A percentile compares a stretch with the other conserved stretches of the same genome.
phyloP scores from a whole-genome alignment of 2,329 filamentous ascomycete species.

The Aspergillus jensenii region DNA sequence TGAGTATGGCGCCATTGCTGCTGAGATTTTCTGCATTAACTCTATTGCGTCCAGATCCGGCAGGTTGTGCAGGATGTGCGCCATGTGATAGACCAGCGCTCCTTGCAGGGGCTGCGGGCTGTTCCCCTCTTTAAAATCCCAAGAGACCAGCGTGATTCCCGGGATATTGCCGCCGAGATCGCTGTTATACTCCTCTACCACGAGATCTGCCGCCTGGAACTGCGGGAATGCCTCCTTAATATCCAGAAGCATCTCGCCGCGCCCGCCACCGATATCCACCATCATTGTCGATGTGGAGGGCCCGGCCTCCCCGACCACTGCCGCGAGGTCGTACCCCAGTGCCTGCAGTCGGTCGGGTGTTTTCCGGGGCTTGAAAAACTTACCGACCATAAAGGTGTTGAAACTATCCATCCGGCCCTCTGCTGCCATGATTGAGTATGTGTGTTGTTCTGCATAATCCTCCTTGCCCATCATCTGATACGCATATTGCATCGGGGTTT shows the following conservation, averaged over 20 bases:
- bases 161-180: conserved; percentile 25
- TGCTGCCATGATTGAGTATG: conserved; percentile 37
- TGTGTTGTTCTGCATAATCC: conserved; percentile 30
- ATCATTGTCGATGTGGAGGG: conserved; percentile 21
- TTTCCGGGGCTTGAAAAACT: conserved; percentile 35
- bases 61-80: conserved; percentile 40
- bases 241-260: conserved; percentile 38
- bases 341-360: conserved; percentile 31
- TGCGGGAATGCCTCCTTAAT: conserved; percentile 35
- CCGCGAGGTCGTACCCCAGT: conserved; percentile 34
- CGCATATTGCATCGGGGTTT: conserved; percentile 37
- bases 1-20: conserved; percentile 35
- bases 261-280: conserved; percentile 41
- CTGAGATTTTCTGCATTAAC: conserved; percentile 37
- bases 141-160: conserved; percentile 31
- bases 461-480: conserved; percentile 33
- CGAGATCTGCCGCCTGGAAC: conserved; percentile 25
- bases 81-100: conserved; percentile 34
- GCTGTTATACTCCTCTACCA: conserved; percentile 39
- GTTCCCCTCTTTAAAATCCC: conserved; percentile 37
- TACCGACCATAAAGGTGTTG: conserved; percentile 41
- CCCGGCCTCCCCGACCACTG: conserved; percentile 17
- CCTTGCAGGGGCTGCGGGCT: conserved; percentile 33
- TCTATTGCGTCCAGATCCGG: conserved; percentile 36
- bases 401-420: conserved; percentile 41